Evolutionary conservation across 2,329 filamentous ascomycete species (phyloP).

Genomic region (Aspergillus terreus): DNA sequence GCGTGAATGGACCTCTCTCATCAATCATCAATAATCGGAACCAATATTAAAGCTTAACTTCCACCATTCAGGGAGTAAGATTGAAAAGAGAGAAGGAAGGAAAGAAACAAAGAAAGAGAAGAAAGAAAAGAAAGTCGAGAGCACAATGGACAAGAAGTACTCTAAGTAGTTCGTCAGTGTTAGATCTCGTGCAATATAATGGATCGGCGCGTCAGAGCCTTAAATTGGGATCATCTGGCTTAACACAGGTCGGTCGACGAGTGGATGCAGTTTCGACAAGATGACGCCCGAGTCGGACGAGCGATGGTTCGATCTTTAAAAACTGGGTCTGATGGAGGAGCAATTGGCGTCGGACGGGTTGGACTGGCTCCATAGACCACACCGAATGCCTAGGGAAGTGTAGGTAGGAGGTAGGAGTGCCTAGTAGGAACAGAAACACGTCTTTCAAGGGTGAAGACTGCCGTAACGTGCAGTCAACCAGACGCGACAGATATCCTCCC

Average conservation of each 20-base stretch:
- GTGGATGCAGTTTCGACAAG: neutral
- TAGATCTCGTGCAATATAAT: conserved; percentile 9
- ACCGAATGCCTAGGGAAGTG: neutral
- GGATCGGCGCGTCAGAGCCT: conserved; percentile 4
- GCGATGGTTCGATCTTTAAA: conserved; percentile 8
- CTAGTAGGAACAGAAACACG: neutral
- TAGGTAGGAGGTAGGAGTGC: neutral
- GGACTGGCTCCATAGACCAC: neutral
- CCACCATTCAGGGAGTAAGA: too few species aligned
- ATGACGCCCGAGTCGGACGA: conserved; percentile 1
- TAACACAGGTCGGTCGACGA: conserved; percentile 7
- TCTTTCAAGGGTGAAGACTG: too few species aligned
- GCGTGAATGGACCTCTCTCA: too few species aligned
- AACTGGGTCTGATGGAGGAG: neutral
- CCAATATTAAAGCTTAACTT: too few species aligned
- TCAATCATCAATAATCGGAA: too few species aligned
- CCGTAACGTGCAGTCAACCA: neutral
- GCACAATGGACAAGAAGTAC: too few species aligned
- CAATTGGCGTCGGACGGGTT: neutral
- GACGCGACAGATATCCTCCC: neutral
- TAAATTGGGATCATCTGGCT: conserved; percentile 9
- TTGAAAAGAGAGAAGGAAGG: too few species aligned
- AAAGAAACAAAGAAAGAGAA: too few species aligned
- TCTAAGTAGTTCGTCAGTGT: too few species aligned
- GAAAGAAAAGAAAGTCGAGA: too few species aligned